Conservation (phyloP, 2,329 filamentous ascomycete species). For the Monosporascus cannonballus region DNA sequence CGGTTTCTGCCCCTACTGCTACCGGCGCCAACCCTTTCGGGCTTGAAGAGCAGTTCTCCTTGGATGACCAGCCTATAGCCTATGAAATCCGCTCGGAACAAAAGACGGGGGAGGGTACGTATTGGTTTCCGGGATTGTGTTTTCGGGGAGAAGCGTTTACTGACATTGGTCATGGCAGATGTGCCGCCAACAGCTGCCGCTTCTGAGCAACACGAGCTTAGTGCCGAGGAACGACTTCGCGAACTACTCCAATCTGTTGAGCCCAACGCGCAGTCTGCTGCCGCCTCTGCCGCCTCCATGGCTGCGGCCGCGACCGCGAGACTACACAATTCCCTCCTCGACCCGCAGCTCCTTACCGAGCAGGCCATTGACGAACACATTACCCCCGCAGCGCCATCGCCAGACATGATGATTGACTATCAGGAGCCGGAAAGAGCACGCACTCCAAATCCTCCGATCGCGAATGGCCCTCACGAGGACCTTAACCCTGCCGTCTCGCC, state of each 20-base stretch:
- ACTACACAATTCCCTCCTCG: conserved; percentile 47
- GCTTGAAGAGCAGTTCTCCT: conserved; percentile 52
- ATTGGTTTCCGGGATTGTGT: background rate
- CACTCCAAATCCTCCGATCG: background rate
- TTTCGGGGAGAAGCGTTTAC: conserved; percentile 7
- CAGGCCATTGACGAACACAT: conserved; percentile 13
- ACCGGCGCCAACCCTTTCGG: conserved; percentile 34
- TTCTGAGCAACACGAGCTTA: conserved; percentile 27
- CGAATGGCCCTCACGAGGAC: background rate
- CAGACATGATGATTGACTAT: conserved; percentile 25
- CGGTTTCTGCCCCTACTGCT: conserved; percentile 13
- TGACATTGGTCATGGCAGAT: conserved; percentile 11
- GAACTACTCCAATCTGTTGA: conserved; percentile 33
- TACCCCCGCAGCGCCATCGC: conserved; percentile 9
- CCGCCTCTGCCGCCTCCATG: conserved; percentile 47
- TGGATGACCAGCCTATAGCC: conserved; percentile 48
- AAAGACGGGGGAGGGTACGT: conserved; percentile 33
- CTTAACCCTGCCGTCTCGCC: conserved; percentile 11
- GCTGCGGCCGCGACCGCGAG: conserved; percentile 52
- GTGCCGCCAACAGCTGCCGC: conserved; percentile 6
- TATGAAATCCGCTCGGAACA: conserved; percentile 35
- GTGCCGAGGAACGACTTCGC: conserved; percentile 45
- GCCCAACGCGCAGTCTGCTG: conserved; percentile 24
- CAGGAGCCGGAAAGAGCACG: conserved; percentile 12
- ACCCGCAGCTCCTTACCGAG: conserved; percentile 37